Conservation (phyloP, 2,329 filamentous ascomycete genomes). For the Tolypocladium endophyticum region DNA sequence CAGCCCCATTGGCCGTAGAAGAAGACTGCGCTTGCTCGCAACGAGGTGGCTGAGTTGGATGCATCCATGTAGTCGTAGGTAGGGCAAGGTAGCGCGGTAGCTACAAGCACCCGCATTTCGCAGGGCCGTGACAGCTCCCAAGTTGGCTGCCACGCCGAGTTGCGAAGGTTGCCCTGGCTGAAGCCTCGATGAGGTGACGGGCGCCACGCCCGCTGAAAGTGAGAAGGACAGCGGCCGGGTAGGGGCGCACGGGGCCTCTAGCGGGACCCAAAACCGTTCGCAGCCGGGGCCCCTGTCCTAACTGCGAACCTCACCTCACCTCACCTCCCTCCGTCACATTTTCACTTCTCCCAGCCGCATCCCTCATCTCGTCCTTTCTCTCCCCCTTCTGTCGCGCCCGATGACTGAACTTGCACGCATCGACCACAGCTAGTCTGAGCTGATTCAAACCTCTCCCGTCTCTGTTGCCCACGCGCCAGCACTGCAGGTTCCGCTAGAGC, state of each 20-base stretch:
- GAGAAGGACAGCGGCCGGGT: background rate
- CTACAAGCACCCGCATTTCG: too few relatives aligned
- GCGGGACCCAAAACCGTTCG: background rate
- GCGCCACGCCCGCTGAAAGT: background rate
- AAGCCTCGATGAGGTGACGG: background rate
- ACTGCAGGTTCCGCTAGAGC: background rate
- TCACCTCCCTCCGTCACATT: background rate
- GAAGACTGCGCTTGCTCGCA: background rate
- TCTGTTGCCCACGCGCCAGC: background rate
- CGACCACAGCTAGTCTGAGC: conserved; percentile 4
- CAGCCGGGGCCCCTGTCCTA: background rate
- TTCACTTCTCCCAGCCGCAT: background rate
- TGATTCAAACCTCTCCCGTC: background rate
- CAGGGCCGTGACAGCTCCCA: background rate
- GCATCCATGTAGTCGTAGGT: too few relatives aligned
- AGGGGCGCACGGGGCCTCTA: background rate
- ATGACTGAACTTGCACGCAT: conserved; percentile 3
- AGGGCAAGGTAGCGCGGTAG: too few relatives aligned
- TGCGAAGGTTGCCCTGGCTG: background rate
- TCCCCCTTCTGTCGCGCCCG: background rate
- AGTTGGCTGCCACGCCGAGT: background rate
- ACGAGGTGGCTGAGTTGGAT: background rate
- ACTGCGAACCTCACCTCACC: background rate
- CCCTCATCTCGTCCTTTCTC: background rate
- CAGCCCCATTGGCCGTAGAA: background rate